Base-by-base conservation (phyloP, 768 basidiomycete species). In the Boletus rubescentipes region DNA sequence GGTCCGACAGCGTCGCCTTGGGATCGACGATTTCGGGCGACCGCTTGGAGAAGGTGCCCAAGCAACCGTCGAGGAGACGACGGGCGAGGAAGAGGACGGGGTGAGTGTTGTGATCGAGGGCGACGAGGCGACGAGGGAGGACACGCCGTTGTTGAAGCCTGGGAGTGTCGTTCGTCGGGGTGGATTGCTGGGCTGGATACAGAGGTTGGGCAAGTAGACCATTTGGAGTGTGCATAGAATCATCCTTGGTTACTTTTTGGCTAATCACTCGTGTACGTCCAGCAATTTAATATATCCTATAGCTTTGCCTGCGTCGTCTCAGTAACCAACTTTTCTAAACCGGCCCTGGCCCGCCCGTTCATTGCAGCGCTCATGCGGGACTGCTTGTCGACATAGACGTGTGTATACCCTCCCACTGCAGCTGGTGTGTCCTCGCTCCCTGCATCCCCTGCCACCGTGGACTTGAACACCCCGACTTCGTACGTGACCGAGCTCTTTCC, bases 21-120 rank as follows among this genome's bases (percentile, higher is more conserved):
- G 83, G 15, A 81, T 98, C 46, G 92, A 98, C 66, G 95, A 98
- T 71, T 98, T 97, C 63, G 95, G 95, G 2, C 76, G 79, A 36
- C 80, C 85, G 0, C 65, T 82, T 5, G 54, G 40, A 9, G 54
- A 53, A 35, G 41, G n/a, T 29, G 15, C 6, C 4, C 36, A 54
- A 11, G 26, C 32, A 11, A 14, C 21, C 15, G 29, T 20, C 11
- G 49, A 44, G 9, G 53, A 11, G 20, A 41, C 40, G 12, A 48
- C 53, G 3, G 37, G 31, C 21, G 53, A 58, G 18, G 63, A 55
- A 36, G 63, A 54, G 35, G 42, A 46, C 30, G 18, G 16, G 0
- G 51, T 68, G 42, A 64, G 51, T 11, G 44, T 68, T 18, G 44
- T 62, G 18, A 53, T 68, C 16, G 67, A 68, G 34, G 64, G 58